A percentile compares a stretch with the other conserved stretches of the same genome.
Conservation (phyloP, 2,329 filamentous ascomycete species). For the Elsinoe fawcettii region DNA sequence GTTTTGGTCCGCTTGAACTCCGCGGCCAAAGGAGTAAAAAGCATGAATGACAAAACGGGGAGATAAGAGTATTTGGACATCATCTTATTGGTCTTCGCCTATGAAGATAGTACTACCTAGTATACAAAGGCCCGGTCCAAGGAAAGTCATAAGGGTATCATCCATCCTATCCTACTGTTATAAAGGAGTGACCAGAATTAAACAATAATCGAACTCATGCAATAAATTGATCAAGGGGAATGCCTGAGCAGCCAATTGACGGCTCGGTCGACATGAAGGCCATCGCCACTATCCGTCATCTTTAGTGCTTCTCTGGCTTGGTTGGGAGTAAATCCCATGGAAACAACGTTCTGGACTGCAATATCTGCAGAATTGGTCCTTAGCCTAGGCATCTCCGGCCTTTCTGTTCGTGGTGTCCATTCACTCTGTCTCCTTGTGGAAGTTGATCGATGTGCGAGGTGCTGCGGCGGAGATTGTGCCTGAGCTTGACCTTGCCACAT, state of each 20-base stretch:
- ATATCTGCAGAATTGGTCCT: slow-evolving; percentile 36
- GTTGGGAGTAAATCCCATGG: slow-evolving; percentile 51
- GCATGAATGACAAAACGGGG: not conserved
- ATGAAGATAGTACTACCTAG: not conserved
- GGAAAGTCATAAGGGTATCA: slow-evolving; percentile 10
- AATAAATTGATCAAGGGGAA: slow-evolving; percentile 15
- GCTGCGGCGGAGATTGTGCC: slow-evolving; percentile 19
- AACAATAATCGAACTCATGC: not conserved
- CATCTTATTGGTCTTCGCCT: not conserved
- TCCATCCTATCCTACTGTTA: not conserved
- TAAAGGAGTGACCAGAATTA: not conserved
- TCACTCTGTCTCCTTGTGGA: not conserved
- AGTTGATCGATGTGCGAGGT: not conserved
- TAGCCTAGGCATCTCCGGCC: slow-evolving; percentile 14
- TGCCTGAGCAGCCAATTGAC: slow-evolving; percentile 47
- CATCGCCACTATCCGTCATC: slow-evolving; percentile 53
- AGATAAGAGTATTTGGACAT: not conserved
- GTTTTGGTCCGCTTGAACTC: not conserved
- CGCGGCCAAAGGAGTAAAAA: not conserved
- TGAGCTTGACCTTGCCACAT: slow-evolving; percentile 18
- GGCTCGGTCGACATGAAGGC: slow-evolving; percentile 50
- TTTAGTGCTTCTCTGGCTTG: slow-evolving; percentile 51
- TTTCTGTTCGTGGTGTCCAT: slow-evolving; percentile 20
- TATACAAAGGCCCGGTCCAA: not conserved
- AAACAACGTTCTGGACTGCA: slow-evolving; percentile 50